These are phyloP conservation scores for Pseudogymnoascus sp. DNA, from an alignment of 2,329 filamentous ascomycete species.

Conservation along the genomic window DNA sequence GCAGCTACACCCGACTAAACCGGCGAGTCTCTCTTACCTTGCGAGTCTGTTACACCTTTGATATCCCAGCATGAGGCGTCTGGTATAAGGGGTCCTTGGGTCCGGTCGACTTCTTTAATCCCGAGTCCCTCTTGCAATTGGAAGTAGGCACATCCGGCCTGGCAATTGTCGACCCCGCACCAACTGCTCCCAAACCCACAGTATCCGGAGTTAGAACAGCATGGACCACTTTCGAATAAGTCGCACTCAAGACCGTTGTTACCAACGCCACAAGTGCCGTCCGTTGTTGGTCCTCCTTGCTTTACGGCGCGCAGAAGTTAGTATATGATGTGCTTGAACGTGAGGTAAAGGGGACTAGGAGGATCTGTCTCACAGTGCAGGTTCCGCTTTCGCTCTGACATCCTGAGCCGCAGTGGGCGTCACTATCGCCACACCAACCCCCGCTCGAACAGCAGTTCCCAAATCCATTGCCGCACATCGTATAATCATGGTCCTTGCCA, in stretches of 20 bases:
- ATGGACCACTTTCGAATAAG: not conserved
- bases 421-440: constrained; percentile 17
- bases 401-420: constrained; percentile 13
- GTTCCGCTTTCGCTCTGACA: not conserved
- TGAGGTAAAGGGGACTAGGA: not conserved
- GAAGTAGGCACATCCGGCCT: not conserved
- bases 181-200: not conserved
- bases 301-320: not conserved
- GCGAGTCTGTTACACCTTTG: not conserved
- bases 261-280: not conserved
- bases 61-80: not conserved
- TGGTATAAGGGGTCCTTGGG: not conserved
- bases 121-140: not conserved
- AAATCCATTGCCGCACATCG: constrained; percentile 13
- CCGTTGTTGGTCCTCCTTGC: not conserved
- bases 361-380: not conserved
- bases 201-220: not conserved
- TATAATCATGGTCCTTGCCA: constrained; percentile 7
- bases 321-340: not conserved
- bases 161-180: not conserved
- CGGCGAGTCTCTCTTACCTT: not conserved
- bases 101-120: not conserved
- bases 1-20: not conserved
- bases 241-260: not conserved
- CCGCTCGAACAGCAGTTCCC: constrained; percentile 18